A percentile compares a stretch with the other conserved stretches of the same genome.
Evolutionary conservation across 257 asterid species (phyloP).

Genomic region (Voacanga thouarsii): DNA sequence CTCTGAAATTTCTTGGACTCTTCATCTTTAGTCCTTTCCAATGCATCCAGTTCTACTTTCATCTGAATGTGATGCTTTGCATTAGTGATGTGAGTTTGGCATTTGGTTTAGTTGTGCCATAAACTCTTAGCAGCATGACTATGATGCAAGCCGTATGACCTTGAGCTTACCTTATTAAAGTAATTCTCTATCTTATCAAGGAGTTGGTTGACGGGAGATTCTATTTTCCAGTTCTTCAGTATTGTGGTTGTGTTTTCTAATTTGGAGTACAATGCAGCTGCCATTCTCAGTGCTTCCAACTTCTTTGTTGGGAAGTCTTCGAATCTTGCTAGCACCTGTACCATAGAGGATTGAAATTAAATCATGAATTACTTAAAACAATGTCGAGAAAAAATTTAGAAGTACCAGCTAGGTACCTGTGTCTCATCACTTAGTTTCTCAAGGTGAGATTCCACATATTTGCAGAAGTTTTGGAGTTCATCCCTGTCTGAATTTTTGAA

Average conservation of each 20-base stretch:
- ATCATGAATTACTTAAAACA: not conserved
- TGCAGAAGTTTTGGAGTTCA: conserved; percentile 70
- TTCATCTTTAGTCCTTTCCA: conserved; percentile 85
- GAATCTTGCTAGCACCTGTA: conserved; percentile 76
- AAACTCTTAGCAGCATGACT: not conserved
- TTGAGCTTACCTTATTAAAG: conserved; percentile 62
- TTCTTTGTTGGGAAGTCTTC: conserved; percentile 82
- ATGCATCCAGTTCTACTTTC: conserved; percentile 63
- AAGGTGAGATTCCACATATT: conserved; percentile 60
- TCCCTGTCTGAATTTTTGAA: conserved; percentile 70
- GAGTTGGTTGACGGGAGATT: conserved; percentile 45
- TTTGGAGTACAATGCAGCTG: conserved; percentile 59
- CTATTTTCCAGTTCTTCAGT: conserved; percentile 54
- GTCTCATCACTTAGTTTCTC: conserved; percentile 81
- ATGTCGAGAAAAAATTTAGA: not conserved
- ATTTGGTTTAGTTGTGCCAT: not conserved
- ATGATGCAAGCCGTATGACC: not conserved
- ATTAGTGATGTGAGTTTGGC: not conserved
- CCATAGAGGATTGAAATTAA: too few relatives aligned
- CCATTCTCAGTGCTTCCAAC: conserved; percentile 79
- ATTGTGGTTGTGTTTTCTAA: conserved; percentile 46
- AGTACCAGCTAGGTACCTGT: conserved; percentile 40
- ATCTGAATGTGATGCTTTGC: conserved; percentile 34
- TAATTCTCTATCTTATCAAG: conserved; percentile 71
- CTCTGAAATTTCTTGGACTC: conserved; percentile 64